These are phyloP conservation scores for Pyrenophora seminiperda DNA, from an alignment of 2,329 filamentous ascomycete genomes.

Conservation along the genomic window DNA sequence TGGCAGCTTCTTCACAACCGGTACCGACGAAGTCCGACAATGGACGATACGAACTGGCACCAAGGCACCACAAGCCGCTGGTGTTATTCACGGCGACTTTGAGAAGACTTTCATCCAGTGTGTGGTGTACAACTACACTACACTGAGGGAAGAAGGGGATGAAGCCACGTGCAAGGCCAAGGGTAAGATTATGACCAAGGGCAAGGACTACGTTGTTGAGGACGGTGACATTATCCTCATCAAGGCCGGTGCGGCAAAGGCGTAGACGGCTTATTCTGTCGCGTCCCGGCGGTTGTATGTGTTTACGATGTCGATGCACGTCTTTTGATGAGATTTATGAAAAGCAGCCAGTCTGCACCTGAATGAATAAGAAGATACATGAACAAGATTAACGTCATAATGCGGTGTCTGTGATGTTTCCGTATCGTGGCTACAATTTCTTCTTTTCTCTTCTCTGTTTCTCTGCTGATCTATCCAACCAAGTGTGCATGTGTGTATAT, in stretches of 20 bases:
- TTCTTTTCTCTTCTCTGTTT: too few species aligned
- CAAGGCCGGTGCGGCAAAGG: constrained; percentile 85
- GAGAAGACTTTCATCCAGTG: constrained; percentile 99
- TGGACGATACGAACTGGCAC: constrained; percentile 97
- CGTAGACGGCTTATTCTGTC: constrained; percentile 49
- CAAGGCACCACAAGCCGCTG: constrained; percentile 96
- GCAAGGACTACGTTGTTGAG: constrained; percentile 92
- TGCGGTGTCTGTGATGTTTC: not conserved
- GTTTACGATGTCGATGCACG: constrained; percentile 14
- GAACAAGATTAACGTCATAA: not conserved
- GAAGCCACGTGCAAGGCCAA: constrained; percentile 88
- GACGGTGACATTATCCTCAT: constrained; percentile 84
- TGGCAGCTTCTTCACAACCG: constrained; percentile 95
- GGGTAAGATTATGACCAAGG: constrained; percentile 98
- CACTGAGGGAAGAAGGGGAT: constrained; percentile 83
- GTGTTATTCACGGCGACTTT: constrained; percentile 97
- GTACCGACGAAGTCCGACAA: constrained; percentile 93
- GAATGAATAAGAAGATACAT: constrained; percentile 29
- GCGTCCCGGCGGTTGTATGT: constrained; percentile 4
- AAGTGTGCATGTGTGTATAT: too few species aligned
- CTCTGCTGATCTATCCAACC: too few species aligned
- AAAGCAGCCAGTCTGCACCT: constrained; percentile 24
- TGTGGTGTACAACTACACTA: constrained; percentile 86
- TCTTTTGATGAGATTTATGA: constrained; percentile 23
- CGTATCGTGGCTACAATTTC: too few species aligned